Percentiles rank a stretch among this genome's conserved stretches.
Evolutionary conservation across 176 grass and related monocot genomes (phyloP).

Genomic region (Hordeum marinum): DNA sequence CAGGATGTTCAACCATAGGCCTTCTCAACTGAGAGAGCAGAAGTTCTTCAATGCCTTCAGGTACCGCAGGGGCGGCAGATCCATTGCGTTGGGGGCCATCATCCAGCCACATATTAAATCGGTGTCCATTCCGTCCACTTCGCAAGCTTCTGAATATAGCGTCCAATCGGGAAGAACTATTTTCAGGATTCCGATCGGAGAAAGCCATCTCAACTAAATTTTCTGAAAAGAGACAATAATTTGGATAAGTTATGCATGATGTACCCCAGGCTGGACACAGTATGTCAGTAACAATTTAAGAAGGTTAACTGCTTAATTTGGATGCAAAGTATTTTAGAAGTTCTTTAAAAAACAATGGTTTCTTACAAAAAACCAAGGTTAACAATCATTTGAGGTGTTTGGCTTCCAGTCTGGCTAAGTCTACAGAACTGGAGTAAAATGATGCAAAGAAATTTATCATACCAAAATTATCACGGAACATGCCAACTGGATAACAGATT

Average conservation of each 20-base stretch:
- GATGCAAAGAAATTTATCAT: not conserved
- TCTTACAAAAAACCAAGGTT: not conserved
- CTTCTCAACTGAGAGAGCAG: conserved; percentile 80
- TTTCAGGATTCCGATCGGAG: conserved; percentile 84
- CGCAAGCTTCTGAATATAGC: conserved; percentile 90
- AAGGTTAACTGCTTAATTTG: not conserved
- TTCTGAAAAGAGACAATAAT: conserved; percentile 44
- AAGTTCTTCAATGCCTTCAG: conserved; percentile 90
- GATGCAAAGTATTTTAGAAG: too few species aligned
- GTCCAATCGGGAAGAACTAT: conserved; percentile 83
- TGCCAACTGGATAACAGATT: not conserved
- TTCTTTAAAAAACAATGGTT: not conserved
- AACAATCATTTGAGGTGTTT: not conserved
- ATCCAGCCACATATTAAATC: conserved; percentile 97
- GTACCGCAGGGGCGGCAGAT: conserved; percentile 58
- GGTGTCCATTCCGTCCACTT: conserved; percentile 79
- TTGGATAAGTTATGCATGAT: conserved; percentile 1
- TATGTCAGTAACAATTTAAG: not conserved
- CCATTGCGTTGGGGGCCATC: conserved; percentile 63
- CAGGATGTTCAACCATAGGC: conserved; percentile 53
- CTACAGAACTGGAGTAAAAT: not conserved
- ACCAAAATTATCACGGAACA: not conserved
- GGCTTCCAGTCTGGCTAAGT: not conserved
- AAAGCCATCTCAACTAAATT: conserved; percentile 87
- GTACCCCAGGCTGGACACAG: not conserved